Conservation (phyloP, 2,329 filamentous ascomycete genomes). For the Venturia oleaginea region DNA sequence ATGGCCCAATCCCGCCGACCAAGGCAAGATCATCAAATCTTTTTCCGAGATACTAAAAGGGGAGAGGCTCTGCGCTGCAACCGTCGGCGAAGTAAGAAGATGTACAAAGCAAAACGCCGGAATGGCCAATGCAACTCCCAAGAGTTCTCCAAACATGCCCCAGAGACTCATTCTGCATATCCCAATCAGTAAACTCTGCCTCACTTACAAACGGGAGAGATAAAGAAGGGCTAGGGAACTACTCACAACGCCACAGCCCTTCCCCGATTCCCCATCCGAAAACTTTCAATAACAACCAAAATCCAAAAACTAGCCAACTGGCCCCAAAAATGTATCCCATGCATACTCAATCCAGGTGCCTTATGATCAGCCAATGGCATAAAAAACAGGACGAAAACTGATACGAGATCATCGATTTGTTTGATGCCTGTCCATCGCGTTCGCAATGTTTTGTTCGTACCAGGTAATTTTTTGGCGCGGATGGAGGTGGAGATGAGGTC, state of each 20-base stretch:
- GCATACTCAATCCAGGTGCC: neutral
- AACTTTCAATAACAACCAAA: neutral
- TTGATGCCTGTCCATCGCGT: neutral
- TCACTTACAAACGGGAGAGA: neutral
- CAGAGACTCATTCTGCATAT: neutral
- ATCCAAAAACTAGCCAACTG: conserved; percentile 1
- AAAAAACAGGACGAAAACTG: neutral
- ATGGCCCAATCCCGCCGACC: neutral
- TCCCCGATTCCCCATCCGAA: neutral
- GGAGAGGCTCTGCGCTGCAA: neutral
- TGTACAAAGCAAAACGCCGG: neutral
- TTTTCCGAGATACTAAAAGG: neutral
- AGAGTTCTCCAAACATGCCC: neutral
- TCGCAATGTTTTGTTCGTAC: neutral
- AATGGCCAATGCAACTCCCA: neutral
- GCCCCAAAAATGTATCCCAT: neutral
- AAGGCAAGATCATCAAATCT: neutral
- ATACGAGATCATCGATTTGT: neutral
- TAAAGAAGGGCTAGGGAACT: neutral
- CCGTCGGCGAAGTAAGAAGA: neutral
- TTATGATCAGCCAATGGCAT: conserved; percentile 2
- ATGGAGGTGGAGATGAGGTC: neutral
- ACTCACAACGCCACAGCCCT: neutral
- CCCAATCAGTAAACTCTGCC: neutral
- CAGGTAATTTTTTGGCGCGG: neutral